Base-by-base conservation (phyloP, 1,139 yeast species). In the Chernovozyma aurita region DNA sequence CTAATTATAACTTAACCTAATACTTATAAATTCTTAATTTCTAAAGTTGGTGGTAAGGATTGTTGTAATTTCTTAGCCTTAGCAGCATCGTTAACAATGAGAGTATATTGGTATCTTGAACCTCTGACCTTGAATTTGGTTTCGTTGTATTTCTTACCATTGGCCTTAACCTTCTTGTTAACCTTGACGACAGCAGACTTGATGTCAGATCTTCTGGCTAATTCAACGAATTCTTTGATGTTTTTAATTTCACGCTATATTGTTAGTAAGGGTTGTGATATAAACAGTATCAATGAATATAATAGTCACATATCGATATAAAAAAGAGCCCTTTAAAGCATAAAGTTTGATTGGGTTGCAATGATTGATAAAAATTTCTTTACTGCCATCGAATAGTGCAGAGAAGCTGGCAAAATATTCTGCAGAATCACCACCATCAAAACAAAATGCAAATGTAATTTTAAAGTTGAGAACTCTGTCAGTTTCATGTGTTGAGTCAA, bases 61-160 rank as follows among this genome's bases (percentile, higher is more conserved):
- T 92, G 97, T 67, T 86, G 85, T 75, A 92, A 81, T 81, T 92
- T 94, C 83, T 86, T 85, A 62, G 97, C 98, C 82, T 88, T 90
- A 70, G 88, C 85, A 65, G 90, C 86, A 71, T 94, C 98, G 76
- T 85, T 81, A 62, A 92, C 92, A 59, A 85, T 85, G 72, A 92
- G 80, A 61, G 98, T 92, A 87, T 92, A 92, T 65, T 87, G 83
- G 80, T 85, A 73, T 71, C 78, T 86, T 54, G 96, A 64, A 70
- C 97, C 96, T 80, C 98, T 87, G 65, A 92, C 88, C 87, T 94
- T 92, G 92, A 92, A 92, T 78, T 92, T 92, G 78, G 97, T 88
- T 75, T 85, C 90, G 75, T 84, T 83, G 80, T 79, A 76, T 58
- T 76, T 75, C 78, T 83, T 83, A 70, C 95, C 95, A 76, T 80